Evolutionary conservation across 352 stramenopile genomes (phyloP).

Genomic region (Pythium periplocum): DNA sequence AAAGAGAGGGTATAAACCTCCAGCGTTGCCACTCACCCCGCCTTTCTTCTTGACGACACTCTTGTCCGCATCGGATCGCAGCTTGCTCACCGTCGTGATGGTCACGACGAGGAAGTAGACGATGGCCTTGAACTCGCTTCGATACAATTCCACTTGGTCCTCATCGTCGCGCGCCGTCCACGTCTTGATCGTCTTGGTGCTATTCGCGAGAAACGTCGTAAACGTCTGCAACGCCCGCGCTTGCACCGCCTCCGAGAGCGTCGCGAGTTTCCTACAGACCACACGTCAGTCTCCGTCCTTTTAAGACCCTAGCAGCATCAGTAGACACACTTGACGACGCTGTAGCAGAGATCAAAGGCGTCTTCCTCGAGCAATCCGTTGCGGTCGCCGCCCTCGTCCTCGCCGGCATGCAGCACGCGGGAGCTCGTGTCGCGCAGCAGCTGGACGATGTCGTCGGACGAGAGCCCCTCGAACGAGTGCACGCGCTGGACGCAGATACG

Average conservation of each 20-base stretch:
- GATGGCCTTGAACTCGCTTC: slow-evolving; percentile 57
- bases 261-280: slow-evolving; percentile 36
- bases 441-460: slow-evolving; percentile 34
- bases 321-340: slow-evolving; percentile 50
- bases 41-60: slow-evolving; percentile 57
- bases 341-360: slow-evolving; percentile 70
- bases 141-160: slow-evolving; percentile 16
- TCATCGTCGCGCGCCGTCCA: slow-evolving; percentile 12
- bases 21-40: slow-evolving; percentile 18
- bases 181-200: slow-evolving; percentile 44
- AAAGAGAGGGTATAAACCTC: background rate
- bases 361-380: slow-evolving; percentile 51
- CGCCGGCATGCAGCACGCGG: slow-evolving; percentile 30
- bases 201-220: slow-evolving; percentile 48
- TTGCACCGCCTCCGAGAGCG: slow-evolving; percentile 40
- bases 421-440: slow-evolving; percentile 45
- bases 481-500: slow-evolving; percentile 66
- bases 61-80: slow-evolving; percentile 50
- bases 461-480: slow-evolving; percentile 45
- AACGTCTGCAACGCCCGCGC: slow-evolving; percentile 65
- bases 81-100: slow-evolving; percentile 40
- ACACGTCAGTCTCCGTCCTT: background rate
- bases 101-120: slow-evolving; percentile 73
- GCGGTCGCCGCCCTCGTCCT: slow-evolving; percentile 24
- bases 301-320: no score